Conservation (phyloP, 1,284 basidiomycete genomes). For the Ganoderma leucocontextum region DNA sequence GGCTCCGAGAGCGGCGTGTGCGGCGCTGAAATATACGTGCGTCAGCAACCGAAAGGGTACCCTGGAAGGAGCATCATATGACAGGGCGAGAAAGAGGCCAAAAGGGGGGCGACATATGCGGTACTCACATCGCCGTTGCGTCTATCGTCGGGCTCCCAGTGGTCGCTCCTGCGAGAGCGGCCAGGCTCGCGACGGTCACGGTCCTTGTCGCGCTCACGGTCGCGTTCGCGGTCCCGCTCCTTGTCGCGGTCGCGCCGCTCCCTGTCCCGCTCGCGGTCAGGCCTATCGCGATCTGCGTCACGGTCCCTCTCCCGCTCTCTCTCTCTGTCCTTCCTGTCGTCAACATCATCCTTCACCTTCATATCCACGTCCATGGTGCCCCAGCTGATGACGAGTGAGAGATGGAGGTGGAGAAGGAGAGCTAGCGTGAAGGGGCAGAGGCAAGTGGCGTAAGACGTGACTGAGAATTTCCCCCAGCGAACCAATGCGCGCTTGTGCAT, state of each 20-base stretch:
- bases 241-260: slow-evolving; percentile 40
- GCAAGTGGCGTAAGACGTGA: slow-evolving; percentile 13
- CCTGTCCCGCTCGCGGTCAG: slow-evolving; percentile 35
- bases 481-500: not conserved
- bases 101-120: slow-evolving; percentile 21
- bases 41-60: slow-evolving; percentile 28
- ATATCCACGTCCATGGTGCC: slow-evolving; percentile 83
- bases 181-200: slow-evolving; percentile 61
- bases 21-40: slow-evolving; percentile 49
- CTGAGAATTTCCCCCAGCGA: slow-evolving; percentile 16
- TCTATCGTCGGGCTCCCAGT: slow-evolving; percentile 81
- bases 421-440: slow-evolving; percentile 21
- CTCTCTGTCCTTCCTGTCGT: slow-evolving; percentile 56
- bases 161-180: slow-evolving; percentile 61
- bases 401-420: slow-evolving; percentile 4
- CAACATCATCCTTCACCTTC: slow-evolving; percentile 75
- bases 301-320: slow-evolving; percentile 50
- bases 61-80: slow-evolving; percentile 12
- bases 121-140: slow-evolving; percentile 67
- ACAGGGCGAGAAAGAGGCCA: not conserved
- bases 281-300: slow-evolving; percentile 54
- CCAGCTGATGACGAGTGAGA: slow-evolving; percentile 4
- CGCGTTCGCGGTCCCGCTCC: slow-evolving; percentile 12
- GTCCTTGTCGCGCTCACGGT: slow-evolving; percentile 48
- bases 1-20: slow-evolving; percentile 53